These are phyloP conservation scores for Podospora appendiculata DNA, from an alignment of 495 filamentous ascomycete genomes.

Conservation along the genomic window DNA sequence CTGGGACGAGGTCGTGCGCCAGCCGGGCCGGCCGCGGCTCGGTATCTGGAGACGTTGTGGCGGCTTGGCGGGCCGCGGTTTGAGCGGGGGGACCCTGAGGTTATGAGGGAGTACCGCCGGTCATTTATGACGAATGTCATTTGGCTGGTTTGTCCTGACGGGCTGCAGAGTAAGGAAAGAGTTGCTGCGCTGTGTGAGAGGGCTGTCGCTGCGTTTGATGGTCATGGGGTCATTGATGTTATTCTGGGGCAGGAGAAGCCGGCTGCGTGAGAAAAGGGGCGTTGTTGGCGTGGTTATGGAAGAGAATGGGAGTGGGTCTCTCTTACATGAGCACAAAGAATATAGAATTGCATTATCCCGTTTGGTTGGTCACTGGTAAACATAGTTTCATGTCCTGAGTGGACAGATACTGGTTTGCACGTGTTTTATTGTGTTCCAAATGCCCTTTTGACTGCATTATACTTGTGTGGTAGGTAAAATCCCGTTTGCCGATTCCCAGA, in stretches of 20 bases:
- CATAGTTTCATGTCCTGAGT: too few relatives aligned
- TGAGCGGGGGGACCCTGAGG: constrained; percentile 12
- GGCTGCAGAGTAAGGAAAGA: constrained; percentile 7
- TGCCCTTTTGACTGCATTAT: too few relatives aligned
- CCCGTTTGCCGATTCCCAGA: too few relatives aligned
- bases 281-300: too few relatives aligned
- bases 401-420: too few relatives aligned
- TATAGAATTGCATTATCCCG: too few relatives aligned
- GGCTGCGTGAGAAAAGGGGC: neutral
- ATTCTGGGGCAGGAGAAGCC: constrained; percentile 8
- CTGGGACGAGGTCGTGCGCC: constrained; percentile 15
- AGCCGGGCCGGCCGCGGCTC: constrained; percentile 27
- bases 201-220: constrained; percentile 7
- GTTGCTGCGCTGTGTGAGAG: constrained; percentile 5
- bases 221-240: constrained; percentile 9
- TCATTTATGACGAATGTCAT: constrained; percentile 33
- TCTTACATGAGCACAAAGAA: too few relatives aligned
- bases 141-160: constrained; percentile 54
- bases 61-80: constrained; percentile 17
- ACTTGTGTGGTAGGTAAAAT: too few relatives aligned
- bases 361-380: too few relatives aligned
- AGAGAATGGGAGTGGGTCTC: too few relatives aligned
- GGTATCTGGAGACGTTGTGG: constrained; percentile 38
- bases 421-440: too few relatives aligned
- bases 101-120: constrained; percentile 15